Evolutionary conservation across 2,329 filamentous ascomycete species (phyloP).

Genomic region (Apiospora rasikravindrae): DNA sequence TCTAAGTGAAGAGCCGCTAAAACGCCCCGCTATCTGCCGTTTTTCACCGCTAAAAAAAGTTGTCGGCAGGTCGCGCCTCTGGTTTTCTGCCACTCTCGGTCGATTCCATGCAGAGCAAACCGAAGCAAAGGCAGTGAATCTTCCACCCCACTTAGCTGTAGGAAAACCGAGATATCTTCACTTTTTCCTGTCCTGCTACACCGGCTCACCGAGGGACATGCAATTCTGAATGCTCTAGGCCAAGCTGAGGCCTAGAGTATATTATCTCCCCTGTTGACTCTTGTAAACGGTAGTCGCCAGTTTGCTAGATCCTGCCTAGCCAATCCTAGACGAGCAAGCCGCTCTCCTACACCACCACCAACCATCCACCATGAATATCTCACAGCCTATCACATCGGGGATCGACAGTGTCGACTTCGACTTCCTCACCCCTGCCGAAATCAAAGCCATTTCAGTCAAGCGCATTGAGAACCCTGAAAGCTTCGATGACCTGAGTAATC

Average conservation of each 20-base stretch:
- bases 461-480: slow-evolving; percentile 91
- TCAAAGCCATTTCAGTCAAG: slow-evolving; percentile 89
- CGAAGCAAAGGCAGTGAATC: slow-evolving; percentile 2
- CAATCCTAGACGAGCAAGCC: slow-evolving; percentile 1
- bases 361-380: slow-evolving; percentile 65
- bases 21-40: slow-evolving; percentile 41
- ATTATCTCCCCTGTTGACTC: background rate
- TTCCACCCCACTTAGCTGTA: slow-evolving; percentile 19
- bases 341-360: background rate
- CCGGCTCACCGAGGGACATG: slow-evolving; percentile 18
- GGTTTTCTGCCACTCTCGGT: slow-evolving; percentile 1
- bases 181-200: slow-evolving; percentile 2
- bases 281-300: slow-evolving; percentile 4
- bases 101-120: slow-evolving; percentile 5
- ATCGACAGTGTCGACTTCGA: slow-evolving; percentile 90
- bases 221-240: slow-evolving; percentile 21
- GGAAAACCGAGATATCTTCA: slow-evolving; percentile 12
- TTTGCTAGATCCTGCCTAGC: background rate
- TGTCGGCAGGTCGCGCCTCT: slow-evolving; percentile 20
- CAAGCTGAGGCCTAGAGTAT: slow-evolving; percentile 21
- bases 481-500: slow-evolving; percentile 91
- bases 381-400: slow-evolving; percentile 81
- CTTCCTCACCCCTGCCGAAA: slow-evolving; percentile 81
- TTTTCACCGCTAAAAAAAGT: slow-evolving; percentile 54
- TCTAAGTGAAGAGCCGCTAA: slow-evolving; percentile 4